A percentile compares a stretch with the other conserved stretches of the same genome.
Conservation (phyloP, 306 rosid species). For the Fragaria nilgerrensis region DNA sequence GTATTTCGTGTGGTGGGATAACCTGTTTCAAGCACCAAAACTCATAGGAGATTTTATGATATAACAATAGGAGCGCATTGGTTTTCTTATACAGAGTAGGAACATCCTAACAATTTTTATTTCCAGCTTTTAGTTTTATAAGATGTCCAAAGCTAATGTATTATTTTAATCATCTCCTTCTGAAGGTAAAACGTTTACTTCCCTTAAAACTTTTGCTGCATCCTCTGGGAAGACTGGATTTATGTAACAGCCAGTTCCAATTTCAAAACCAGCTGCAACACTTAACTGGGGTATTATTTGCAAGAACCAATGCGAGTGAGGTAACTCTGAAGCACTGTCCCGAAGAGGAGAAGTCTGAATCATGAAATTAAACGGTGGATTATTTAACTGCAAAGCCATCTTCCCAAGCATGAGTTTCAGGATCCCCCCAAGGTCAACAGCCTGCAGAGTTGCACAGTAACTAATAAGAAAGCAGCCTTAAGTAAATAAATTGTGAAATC, state of each 20-base stretch:
- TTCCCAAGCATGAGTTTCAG: constrained; percentile 64
- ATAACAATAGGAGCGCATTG: background rate
- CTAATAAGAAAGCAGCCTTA: background rate
- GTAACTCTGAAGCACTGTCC: constrained; percentile 38
- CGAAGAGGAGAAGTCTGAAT: constrained; percentile 63
- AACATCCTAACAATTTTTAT: background rate
- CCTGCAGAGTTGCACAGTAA: constrained; percentile 39
- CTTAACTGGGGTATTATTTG: constrained; percentile 77
- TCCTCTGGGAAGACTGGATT: constrained; percentile 86
- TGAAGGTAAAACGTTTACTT: constrained; percentile 37
- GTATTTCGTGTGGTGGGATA: background rate
- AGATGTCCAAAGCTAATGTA: background rate
- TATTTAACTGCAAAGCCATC: constrained; percentile 69
- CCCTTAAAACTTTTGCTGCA: constrained; percentile 77
- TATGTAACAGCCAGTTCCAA: constrained; percentile 77
- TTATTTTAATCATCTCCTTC: background rate
- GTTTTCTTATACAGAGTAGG: background rate
- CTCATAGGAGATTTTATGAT: background rate
- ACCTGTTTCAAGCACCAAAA: background rate
- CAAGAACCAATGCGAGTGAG: constrained; percentile 70
- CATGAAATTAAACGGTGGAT: constrained; percentile 81
- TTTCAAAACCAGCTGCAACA: constrained; percentile 67
- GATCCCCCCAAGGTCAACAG: constrained; percentile 74
- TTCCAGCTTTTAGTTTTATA: no score
- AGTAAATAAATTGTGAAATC: background rate